These are phyloP conservation scores for Petunia hybrid DNA, from an alignment of 305 asterid genomes.

Conservation along the genomic window DNA sequence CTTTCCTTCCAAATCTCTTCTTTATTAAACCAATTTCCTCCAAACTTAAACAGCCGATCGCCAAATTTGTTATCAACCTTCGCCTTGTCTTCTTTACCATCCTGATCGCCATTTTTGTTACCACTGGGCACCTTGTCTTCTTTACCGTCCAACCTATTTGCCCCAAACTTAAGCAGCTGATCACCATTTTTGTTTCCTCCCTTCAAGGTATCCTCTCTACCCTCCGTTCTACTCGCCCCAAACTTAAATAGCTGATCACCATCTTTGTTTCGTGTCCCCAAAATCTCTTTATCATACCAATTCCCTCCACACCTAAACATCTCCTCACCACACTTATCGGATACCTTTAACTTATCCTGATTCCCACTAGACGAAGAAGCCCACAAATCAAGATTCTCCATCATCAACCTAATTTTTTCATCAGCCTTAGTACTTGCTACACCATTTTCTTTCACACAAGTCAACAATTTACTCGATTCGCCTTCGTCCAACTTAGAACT, in stretches of 20 bases:
- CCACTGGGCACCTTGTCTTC: too few relatives aligned
- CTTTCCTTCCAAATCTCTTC: background rate
- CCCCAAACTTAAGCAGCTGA: background rate
- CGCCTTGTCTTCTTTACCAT: background rate
- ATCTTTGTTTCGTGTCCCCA: background rate
- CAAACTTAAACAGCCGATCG: background rate
- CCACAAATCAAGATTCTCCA: background rate
- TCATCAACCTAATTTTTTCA: background rate
- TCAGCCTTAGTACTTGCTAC: background rate
- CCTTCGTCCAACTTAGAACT: background rate
- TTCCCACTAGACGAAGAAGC: background rate
- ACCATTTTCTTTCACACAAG: background rate
- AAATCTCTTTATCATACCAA: too few relatives aligned
- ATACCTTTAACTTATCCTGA: background rate
- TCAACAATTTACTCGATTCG: background rate
- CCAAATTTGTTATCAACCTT: background rate
- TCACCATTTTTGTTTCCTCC: background rate
- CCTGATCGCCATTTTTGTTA: too few relatives aligned
- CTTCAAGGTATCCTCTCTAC: background rate
- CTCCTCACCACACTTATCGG: too few relatives aligned
- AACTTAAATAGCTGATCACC: conserved; percentile 17
- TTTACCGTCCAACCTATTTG: too few relatives aligned
- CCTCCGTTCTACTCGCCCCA: background rate
- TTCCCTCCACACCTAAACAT: too few relatives aligned
- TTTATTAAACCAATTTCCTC: background rate